Base-by-base conservation (phyloP, 176 grass and related monocot species). In the Secale cereale region DNA sequence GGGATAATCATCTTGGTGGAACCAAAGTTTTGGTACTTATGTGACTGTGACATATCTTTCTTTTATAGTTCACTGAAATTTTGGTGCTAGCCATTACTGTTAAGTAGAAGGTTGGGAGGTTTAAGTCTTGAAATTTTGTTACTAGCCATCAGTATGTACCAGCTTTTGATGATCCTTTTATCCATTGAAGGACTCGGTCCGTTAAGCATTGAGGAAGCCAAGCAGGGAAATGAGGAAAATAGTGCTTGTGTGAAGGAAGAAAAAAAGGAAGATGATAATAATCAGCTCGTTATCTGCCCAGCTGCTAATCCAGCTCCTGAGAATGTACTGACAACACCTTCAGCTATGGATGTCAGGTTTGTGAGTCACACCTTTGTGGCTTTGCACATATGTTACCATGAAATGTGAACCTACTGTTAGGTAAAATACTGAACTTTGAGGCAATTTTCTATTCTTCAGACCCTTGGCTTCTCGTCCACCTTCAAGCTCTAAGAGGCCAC, bases 251-350 rank as follows among this genome's bases (percentile, higher is more conserved):
- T 86, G 30, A 92, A 90, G 84, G 87, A 96, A 77, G 93, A 91
- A 69, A 87, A 87, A 75, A 52, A 20, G 37, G 76, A 84, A 77
- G 86, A 86, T 70, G 82, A 82, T 37, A 89, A 87, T 82, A 89
- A 87, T 82, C 88, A 92, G 31, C 81, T 84, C 15, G 77, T 88
- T 50, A 85, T 69, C 20, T 74, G 43, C 63, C 87, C 89, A 80
- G 84, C 48, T 86, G 48, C 86, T 23, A 84, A 88, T 14, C 59
- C 48, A 67, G 81, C 65, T 87, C 86, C 77, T 78, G 89, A 87
- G 65, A 85, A 88, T 74, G 69, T 91, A 65, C 81, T 91, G 28
- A 79, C 89, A 67, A 92, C 97, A 80, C 94, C 93, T 48, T 81
- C 85, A 4, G 63, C 86, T 16, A 78, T 74, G 54, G 83, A 83